These are phyloP conservation scores for Cucurbita argyrosperma DNA, from an alignment of 306 rosid species.

Conservation along the genomic window DNA sequence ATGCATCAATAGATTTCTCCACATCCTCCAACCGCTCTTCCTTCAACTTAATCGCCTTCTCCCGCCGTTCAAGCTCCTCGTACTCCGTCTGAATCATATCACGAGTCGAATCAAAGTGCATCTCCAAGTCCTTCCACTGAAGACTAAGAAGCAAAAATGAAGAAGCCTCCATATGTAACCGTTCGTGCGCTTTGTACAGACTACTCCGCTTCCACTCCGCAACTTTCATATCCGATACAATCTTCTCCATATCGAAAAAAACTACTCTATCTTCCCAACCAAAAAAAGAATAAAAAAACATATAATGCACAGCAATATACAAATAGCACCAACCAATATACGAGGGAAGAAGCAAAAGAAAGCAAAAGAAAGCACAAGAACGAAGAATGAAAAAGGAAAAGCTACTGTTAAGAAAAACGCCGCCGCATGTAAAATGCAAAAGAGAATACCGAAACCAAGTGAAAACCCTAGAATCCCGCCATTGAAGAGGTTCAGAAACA, in stretches of 20 bases:
- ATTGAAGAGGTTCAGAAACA: not conserved
- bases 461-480: not conserved
- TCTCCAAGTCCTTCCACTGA: constrained; percentile 39
- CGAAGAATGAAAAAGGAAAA: not conserved
- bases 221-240: constrained; percentile 8
- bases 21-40: constrained; percentile 1
- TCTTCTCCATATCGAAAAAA: constrained; percentile 14
- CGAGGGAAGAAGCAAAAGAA: not conserved
- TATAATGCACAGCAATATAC: not conserved
- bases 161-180: constrained; percentile 19
- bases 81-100: not conserved
- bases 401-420: not conserved
- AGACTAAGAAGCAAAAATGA: constrained; percentile 11
- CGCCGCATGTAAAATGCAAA: not conserved
- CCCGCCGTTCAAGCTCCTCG: constrained; percentile 6
- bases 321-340: not conserved
- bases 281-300: not conserved
- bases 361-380: not conserved
- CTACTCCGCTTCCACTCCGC: constrained; percentile 19
- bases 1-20: not conserved
- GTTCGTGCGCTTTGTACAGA: constrained; percentile 14
- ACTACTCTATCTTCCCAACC: not conserved
- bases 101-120: constrained; percentile 20
- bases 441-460: not conserved
- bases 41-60: constrained; percentile 6